phyloP scores from a whole-genome alignment of 2,329 filamentous ascomycete species.

The Chaetomiaceae sp. region DNA sequence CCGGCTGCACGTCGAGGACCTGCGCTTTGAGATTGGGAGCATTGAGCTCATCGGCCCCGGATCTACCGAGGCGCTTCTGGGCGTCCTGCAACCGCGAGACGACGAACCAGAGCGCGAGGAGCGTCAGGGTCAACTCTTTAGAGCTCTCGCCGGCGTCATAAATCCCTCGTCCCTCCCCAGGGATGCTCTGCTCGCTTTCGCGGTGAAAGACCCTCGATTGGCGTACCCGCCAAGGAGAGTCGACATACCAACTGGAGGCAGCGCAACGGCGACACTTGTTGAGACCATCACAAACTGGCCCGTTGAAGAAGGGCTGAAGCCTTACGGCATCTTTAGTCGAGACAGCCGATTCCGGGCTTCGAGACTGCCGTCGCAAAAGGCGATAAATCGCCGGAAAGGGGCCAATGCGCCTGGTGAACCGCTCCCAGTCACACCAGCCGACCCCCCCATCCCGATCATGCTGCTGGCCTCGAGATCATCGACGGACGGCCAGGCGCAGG shows the following conservation, averaged over 20 bases:
- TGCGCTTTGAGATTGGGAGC: constrained; percentile 61
- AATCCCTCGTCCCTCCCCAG: constrained; percentile 64
- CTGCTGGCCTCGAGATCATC: constrained; percentile 55
- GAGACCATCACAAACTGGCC: constrained; percentile 63
- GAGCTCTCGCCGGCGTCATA: constrained; percentile 50
- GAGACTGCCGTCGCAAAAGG: constrained; percentile 66
- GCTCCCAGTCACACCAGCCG: constrained; percentile 50
- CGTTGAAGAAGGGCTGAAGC: constrained; percentile 44
- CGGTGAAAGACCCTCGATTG: constrained; percentile 72
- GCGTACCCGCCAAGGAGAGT: constrained; percentile 63
- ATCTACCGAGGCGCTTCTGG: constrained; percentile 70
- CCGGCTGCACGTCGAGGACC: constrained; percentile 57
- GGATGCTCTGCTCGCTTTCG: constrained; percentile 66
- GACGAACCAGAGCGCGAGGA: constrained; percentile 30
- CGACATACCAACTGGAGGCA: constrained; percentile 34
- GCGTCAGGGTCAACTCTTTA: constrained; percentile 44
- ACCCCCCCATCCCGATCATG: constrained; percentile 73
- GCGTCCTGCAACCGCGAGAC: constrained; percentile 54
- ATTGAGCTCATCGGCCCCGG: constrained; percentile 59
- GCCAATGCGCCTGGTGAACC: constrained; percentile 56
- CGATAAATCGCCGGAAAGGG: constrained; percentile 70
- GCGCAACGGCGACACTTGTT: constrained; percentile 41
- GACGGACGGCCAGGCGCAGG: constrained; percentile 46
- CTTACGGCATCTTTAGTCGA: constrained; percentile 61
- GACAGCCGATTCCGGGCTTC: constrained; percentile 58